Conservation (phyloP, 148 eudicot genomes). For the Arctostaphylos glauca region DNA sequence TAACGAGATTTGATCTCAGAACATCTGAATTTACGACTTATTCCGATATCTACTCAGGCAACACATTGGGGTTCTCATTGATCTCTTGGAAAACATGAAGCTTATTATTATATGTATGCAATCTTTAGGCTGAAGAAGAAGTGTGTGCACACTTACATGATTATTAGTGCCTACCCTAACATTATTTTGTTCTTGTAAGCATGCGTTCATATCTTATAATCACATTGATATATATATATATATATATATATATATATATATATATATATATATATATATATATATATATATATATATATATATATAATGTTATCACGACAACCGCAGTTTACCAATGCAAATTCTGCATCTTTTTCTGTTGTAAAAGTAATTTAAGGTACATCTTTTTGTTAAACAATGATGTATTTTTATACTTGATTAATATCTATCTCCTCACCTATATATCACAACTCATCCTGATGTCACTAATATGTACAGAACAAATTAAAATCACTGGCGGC, state of each 20-base stretch:
- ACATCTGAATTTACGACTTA: too few relatives aligned
- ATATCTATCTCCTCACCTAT: not conserved
- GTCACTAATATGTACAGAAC: not conserved
- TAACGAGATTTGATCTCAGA: too few relatives aligned
- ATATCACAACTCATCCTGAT: conserved; percentile 14
- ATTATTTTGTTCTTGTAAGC: conserved; percentile 27
- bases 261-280: too few relatives aligned
- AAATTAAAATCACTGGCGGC: too few relatives aligned
- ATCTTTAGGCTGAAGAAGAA: conserved; percentile 9
- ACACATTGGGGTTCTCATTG: not conserved
- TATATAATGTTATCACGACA: not conserved
- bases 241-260: too few relatives aligned
- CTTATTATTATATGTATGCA: conserved; percentile 12
- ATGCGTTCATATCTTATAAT: conserved; percentile 15
- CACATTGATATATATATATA: too few relatives aligned
- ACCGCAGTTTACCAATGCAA: conserved; percentile 9
- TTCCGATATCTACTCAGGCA: too few relatives aligned
- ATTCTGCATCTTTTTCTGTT: conserved; percentile 3
- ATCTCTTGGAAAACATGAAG: not conserved
- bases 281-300: not conserved
- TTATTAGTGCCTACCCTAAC: conserved; percentile 17
- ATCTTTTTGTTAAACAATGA: not conserved
- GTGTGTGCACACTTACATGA: not conserved
- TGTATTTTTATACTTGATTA: not conserved
- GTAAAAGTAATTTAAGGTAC: not conserved